phyloP scores from a whole-genome alignment of 2,329 filamentous ascomycete genomes.

The Pseudocercospora pini-densiflorae region DNA sequence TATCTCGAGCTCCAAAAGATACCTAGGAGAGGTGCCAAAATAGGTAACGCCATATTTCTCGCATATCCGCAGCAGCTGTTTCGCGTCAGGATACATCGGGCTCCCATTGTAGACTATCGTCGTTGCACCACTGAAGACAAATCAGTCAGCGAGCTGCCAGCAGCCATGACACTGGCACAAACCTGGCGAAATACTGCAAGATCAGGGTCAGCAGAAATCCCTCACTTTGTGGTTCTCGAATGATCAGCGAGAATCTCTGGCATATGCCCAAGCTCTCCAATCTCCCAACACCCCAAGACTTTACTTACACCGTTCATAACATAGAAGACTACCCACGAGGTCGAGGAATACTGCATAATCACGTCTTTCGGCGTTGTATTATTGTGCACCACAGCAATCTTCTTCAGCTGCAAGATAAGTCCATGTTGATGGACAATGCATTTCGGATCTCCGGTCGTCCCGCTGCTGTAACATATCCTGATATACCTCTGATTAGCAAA shows the following conservation, averaged over 20 bases:
- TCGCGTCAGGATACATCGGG: slow-evolving; percentile 47
- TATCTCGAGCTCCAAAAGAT: slow-evolving; percentile 50
- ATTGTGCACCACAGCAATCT: slow-evolving; percentile 51
- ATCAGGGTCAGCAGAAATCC: not conserved
- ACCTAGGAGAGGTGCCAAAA: slow-evolving; percentile 52
- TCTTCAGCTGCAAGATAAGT: slow-evolving; percentile 50
- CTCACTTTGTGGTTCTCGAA: not conserved
- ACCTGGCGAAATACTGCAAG: not conserved
- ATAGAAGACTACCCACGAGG: slow-evolving; percentile 55
- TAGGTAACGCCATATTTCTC: slow-evolving; percentile 46
- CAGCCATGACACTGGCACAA: not conserved
- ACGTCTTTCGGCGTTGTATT: slow-evolving; percentile 45
- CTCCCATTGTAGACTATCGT: slow-evolving; percentile 52
- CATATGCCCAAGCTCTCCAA: not conserved
- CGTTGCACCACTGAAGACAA: slow-evolving; percentile 39
- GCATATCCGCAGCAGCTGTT: slow-evolving; percentile 43
- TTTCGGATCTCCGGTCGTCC: slow-evolving; percentile 51
- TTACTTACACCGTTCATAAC: slow-evolving; percentile 33
- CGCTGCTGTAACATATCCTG: slow-evolving; percentile 48
- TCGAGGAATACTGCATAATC: slow-evolving; percentile 53
- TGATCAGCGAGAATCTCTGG: not conserved
- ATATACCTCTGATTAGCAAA: not conserved
- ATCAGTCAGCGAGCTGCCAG: not conserved
- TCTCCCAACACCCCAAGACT: not conserved
- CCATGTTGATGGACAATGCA: slow-evolving; percentile 51